phyloP scores from a whole-genome alignment of 805 yeast genomes.

The Teunomyces aglyptinius region DNA sequence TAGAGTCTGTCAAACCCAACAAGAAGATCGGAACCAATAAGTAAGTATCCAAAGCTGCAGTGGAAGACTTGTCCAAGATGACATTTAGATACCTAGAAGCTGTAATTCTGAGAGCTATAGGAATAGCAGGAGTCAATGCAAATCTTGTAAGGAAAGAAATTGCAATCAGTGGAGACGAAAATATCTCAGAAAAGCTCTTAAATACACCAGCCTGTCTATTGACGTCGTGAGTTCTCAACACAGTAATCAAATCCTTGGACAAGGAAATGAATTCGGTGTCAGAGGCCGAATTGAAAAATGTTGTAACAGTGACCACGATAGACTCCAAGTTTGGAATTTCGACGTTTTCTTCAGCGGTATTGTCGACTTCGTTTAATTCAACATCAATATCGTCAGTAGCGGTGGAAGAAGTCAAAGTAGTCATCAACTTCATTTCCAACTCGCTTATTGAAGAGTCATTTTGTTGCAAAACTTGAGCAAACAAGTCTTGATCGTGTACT shows the following conservation, averaged over 20 bases:
- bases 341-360: slow-evolving; percentile 12
- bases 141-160: slow-evolving; percentile 61
- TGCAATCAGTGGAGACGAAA: slow-evolving; percentile 41
- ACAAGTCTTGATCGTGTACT: slow-evolving; percentile 18
- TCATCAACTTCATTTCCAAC: slow-evolving; percentile 60
- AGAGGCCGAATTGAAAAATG: slow-evolving; percentile 35
- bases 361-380: slow-evolving; percentile 18
- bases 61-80: slow-evolving; percentile 28
- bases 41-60: slow-evolving; percentile 39
- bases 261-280: slow-evolving; percentile 43
- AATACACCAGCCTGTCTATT: slow-evolving; percentile 14
- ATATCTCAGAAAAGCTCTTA: slow-evolving; percentile 19
- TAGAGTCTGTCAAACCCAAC: slow-evolving; percentile 51
- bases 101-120: slow-evolving; percentile 52
- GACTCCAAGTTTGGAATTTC: slow-evolving; percentile 18
- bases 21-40: slow-evolving; percentile 58
- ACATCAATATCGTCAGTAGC: slow-evolving; percentile 33
- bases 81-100: slow-evolving; percentile 44
- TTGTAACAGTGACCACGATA: slow-evolving; percentile 15
- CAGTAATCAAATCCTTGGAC: slow-evolving; percentile 37
- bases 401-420: slow-evolving; percentile 45
- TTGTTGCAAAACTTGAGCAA: slow-evolving; percentile 18
- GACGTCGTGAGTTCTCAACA: not conserved
- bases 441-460: slow-evolving; percentile 25
- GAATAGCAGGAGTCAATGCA: slow-evolving; percentile 55